These are phyloP conservation scores for Berkeleyomyces basicola DNA, from an alignment of 2,329 filamentous ascomycete species.

Conservation along the genomic window DNA sequence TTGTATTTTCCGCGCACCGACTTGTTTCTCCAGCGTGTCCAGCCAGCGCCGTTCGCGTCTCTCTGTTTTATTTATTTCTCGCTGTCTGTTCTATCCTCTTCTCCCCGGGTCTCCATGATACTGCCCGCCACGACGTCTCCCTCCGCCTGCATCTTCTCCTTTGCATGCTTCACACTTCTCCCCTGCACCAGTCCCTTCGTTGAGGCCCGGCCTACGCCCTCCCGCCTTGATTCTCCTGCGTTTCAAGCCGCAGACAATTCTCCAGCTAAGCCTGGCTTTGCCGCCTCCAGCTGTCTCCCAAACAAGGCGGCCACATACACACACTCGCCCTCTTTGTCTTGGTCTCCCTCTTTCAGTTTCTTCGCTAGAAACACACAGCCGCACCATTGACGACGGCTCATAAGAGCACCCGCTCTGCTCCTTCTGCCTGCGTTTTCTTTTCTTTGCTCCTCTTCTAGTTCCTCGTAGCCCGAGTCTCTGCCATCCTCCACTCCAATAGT, in stretches of 20 bases:
- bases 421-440: neutral
- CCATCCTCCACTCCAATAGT: too few relatives aligned
- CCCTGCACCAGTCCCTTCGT: neutral
- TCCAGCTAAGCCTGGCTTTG: neutral
- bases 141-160: neutral
- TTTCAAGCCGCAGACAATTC: neutral
- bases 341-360: constrained; percentile 1
- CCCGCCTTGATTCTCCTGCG: neutral
- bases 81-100: neutral
- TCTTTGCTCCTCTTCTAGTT: neutral
- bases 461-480: too few relatives aligned
- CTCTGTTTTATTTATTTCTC: neutral
- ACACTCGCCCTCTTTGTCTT: neutral
- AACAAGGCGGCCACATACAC: neutral
- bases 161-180: neutral
- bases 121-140: neutral
- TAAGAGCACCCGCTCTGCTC: neutral
- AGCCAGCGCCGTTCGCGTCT: neutral
- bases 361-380: neutral
- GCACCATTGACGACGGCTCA: neutral
- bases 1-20: too few relatives aligned
- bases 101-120: neutral
- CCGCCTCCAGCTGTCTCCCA: neutral
- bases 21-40: too few relatives aligned
- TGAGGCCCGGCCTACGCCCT: neutral